Evolutionary conservation across 1,139 yeast genomes (phyloP), one percentile per base, ranked within the genome.

Genomic region (Candida sp.): DNA sequence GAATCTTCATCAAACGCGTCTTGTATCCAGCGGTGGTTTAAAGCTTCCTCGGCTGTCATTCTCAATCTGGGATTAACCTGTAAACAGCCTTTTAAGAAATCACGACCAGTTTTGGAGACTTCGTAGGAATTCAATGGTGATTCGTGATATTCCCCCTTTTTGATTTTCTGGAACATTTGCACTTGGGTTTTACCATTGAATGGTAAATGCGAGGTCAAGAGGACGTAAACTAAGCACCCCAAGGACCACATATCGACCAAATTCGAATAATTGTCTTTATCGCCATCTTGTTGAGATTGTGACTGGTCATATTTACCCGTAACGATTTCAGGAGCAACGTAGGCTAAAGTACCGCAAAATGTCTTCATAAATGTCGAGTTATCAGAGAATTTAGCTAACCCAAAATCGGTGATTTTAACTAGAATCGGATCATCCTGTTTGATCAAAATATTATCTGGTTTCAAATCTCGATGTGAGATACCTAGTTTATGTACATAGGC

Each of bases 181-280:
- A 87, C 91, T 56, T 91, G 98, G 0, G 97, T 88, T 43, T 84
- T 79, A 1, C 97, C 97, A 58, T 91, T 89, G 59, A 93, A 93
- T 2, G 99, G 99, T 46, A 91, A 68, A 70, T 89, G 97, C 0
- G 95, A 93, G 0, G 98, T 91, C 43, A 93, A 66, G 34, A 91
- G 80, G 8, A 93, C 98, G 64, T 89, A 93, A 0, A 90, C 85
- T 32, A 93, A 68, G 62, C 99, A 93, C 0, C 98, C 79, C 34
- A 73, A 58, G 1, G 97, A 88, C 99, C 99, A 93, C 73, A 93
- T 87, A 62, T 93, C 99, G 5, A 91, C 98, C 47, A 87, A 74
- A 37, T 87, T 84, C 4, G 96, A 88, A 57, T 93, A 93, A 44
- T 84, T 54, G 35, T 53, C 55, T 38, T 53, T 58, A 5, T 43